phyloP scores from a whole-genome alignment of 257 asterid species.

The Solanum paucissectum region DNA sequence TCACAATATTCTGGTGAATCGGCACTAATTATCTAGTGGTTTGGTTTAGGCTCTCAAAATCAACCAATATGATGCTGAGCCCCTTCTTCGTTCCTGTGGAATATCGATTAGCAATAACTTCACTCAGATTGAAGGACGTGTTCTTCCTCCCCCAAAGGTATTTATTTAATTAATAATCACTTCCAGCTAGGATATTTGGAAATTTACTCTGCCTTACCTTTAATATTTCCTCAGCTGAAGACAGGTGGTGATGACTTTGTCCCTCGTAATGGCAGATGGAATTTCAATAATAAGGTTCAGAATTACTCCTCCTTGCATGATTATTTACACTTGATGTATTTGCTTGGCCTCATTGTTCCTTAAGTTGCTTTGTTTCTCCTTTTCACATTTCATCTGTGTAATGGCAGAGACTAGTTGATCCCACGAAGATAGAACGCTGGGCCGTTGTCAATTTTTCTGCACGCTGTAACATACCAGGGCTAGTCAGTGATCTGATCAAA shows the following conservation, averaged over 20 bases:
- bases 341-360: neutral
- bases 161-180: neutral
- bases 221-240: slow-evolving; percentile 44
- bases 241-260: slow-evolving; percentile 69
- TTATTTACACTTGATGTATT: neutral
- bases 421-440: slow-evolving; percentile 72
- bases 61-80: slow-evolving; percentile 71
- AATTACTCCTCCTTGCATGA: neutral
- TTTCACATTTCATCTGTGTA: neutral
- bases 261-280: slow-evolving; percentile 86
- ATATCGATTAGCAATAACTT: slow-evolving; percentile 48
- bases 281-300: slow-evolving; percentile 65
- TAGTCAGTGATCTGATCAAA: slow-evolving; percentile 49
- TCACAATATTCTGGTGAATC: neutral
- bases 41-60: slow-evolving; percentile 62
- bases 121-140: slow-evolving; percentile 83
- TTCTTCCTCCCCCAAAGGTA: slow-evolving; percentile 74
- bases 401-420: slow-evolving; percentile 50
- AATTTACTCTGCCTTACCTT: neutral
- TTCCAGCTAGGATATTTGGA: neutral
- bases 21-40: neutral
- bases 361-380: neutral
- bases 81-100: slow-evolving; percentile 76
- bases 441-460: slow-evolving; percentile 86
- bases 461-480: slow-evolving; percentile 54